A percentile compares a stretch with the other conserved stretches of the same genome.
Conservation (phyloP, 139 green algal genomes). For the Prasinococcaceae sp. region DNA sequence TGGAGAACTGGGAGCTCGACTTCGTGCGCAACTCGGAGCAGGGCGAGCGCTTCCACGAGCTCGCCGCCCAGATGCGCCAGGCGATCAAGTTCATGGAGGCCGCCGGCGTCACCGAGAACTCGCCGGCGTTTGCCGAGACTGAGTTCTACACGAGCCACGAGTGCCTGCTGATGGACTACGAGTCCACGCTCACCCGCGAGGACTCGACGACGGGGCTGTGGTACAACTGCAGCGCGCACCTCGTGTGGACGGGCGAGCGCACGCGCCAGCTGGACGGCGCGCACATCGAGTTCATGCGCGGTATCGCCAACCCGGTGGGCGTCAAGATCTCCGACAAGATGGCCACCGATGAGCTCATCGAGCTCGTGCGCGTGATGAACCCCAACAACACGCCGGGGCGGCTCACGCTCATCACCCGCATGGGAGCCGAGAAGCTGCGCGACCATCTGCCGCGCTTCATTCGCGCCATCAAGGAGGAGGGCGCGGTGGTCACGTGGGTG, state of each 20-base stretch:
- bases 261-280: conserved; percentile 93
- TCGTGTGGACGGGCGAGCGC: conserved; percentile 95
- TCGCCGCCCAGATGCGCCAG: conserved; percentile 79
- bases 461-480: conserved; percentile 25
- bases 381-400: conserved; percentile 83
- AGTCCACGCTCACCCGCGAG: conserved; percentile 78
- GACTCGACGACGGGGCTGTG: conserved; percentile 64
- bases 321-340: conserved; percentile 95
- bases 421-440: conserved; percentile 79
- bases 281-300: conserved; percentile 92
- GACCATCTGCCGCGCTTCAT: conserved; percentile 24
- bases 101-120: conserved; percentile 63
- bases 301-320: conserved; percentile 87
- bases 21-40: conserved; percentile 87
- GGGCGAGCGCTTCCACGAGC: conserved; percentile 68
- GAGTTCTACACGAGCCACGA: conserved; percentile 94
- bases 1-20: conserved; percentile 92
- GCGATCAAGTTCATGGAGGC: conserved; percentile 87
- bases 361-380: conserved; percentile 79
- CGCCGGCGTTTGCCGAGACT: conserved; percentile 71
- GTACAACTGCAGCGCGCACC: conserved; percentile 92
- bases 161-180: conserved; percentile 92
- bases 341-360: conserved; percentile 72
- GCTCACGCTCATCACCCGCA: conserved; percentile 85
- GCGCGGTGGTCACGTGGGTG: conserved; percentile 81